phyloP scores from a whole-genome alignment of 257 asterid genomes.

The Lycium barbarum region DNA sequence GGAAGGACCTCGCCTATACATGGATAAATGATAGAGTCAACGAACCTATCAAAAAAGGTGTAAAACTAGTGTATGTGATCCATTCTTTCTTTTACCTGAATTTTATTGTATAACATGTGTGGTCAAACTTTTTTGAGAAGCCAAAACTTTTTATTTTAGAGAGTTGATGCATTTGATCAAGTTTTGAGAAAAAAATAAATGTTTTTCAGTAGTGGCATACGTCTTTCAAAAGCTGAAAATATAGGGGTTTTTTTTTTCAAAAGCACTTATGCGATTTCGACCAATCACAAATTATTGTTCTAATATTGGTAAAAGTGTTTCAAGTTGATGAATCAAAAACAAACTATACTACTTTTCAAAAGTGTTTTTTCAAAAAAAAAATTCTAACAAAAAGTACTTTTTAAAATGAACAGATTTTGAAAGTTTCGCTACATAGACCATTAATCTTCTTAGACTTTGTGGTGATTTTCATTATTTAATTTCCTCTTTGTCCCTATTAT shows the following conservation, averaged over 20 bases:
- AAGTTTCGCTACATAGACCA: too few relatives aligned
- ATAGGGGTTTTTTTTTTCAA: too few relatives aligned
- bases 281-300: background rate
- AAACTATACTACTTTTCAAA: background rate
- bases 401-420: too few relatives aligned
- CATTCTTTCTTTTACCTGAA: background rate
- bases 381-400: too few relatives aligned
- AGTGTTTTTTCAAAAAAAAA: too few relatives aligned
- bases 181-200: too few relatives aligned
- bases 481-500: background rate
- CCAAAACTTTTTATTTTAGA: too few relatives aligned
- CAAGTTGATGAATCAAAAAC: background rate
- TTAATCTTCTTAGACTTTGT: background rate
- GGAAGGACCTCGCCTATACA: background rate
- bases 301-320: background rate
- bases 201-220: too few relatives aligned
- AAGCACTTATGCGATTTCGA: too few relatives aligned
- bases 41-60: conserved; percentile 7
- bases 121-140: too few relatives aligned
- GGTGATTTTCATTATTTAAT: background rate
- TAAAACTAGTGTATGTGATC: conserved; percentile 9
- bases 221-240: too few relatives aligned
- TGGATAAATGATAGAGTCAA: conserved; percentile 19
- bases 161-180: too few relatives aligned
- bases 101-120: background rate